Evolutionary conservation across 2,329 filamentous ascomycete species (phyloP).

Genomic region (Ophiostoma himal-ulmi): DNA sequence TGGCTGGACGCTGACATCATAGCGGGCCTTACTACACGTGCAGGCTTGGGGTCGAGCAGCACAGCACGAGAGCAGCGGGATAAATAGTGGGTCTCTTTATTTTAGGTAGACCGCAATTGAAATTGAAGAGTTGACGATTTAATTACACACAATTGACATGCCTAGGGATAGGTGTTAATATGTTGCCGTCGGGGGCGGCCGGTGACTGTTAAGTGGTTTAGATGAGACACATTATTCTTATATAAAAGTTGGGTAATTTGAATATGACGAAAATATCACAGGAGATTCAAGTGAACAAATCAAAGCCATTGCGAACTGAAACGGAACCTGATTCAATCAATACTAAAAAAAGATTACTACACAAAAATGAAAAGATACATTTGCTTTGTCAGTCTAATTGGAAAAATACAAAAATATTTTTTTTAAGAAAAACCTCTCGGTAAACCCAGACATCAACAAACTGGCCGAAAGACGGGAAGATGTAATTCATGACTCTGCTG

Average conservation of each 20-base stretch:
- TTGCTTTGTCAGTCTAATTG: too few species aligned
- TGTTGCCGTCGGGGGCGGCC: neutral
- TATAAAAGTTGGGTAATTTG: neutral
- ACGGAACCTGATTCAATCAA: neutral
- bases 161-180: neutral
- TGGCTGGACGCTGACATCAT: constrained; percentile 22
- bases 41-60: constrained; percentile 2
- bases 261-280: neutral
- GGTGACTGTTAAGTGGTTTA: neutral
- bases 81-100: neutral
- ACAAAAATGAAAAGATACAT: too few species aligned
- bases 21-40: constrained; percentile 18
- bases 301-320: neutral
- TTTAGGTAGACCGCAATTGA: neutral
- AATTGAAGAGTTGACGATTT: neutral
- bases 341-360: too few species aligned
- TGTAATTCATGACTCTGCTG: neutral
- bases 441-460: neutral
- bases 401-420: too few species aligned
- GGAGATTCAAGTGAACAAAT: neutral
- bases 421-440: neutral
- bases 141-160: neutral
- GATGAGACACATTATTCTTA: neutral
- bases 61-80: neutral
- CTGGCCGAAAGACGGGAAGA: neutral